Base-by-base conservation (phyloP, 106 monocot species). In the Cymbidium sinense region DNA sequence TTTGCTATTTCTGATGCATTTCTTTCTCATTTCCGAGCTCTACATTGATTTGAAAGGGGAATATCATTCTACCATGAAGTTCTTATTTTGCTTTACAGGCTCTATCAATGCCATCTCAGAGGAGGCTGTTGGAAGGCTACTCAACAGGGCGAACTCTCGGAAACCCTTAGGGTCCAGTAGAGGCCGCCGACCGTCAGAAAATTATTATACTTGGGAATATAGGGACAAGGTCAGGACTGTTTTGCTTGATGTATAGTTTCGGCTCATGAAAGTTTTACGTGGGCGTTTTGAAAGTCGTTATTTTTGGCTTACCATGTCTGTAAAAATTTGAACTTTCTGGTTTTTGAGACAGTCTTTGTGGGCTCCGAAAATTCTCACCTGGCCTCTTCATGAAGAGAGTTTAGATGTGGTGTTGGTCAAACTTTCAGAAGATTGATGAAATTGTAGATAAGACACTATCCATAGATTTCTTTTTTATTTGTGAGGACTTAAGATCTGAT, bases 51-150 rank as follows among this genome's bases (percentile, higher is more conserved):
- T 19, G 21, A n/a, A 20, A 5, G 71, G 27, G 21, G 28, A 43
- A 28, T 27, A 13, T 25, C 27, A 44, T 13, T 12, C 27, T 74
- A 0, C 44, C 44, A 21, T 74, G 43, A 25, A 74, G 2, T 74
- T 74, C 44, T 74, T 35, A 28, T 37, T 74, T 43, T 17, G 74
- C 41, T 74, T n/a, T n/a, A 17, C 44, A 74, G 74, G 74, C 13
- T 43, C 74, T 47, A 41, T 74, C 74, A 74, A 19, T 28, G 74
- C 74, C 43, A 12, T 44, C 25, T 74, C 74, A 35, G 74, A 74
- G 74, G 74, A 74, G 44, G 74, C 44, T 21, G 44, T 74, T 25
- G 74, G 74, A 21, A 74, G 43, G 44, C 44, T 74, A 2, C 43
- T 74, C 9, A 74, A 44, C 28, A 43, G 44, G 44, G 43, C 44